Evolutionary conservation across 805 yeast genomes (phyloP), one percentile per base, ranked within the genome.

Genomic region (Wickerhamomyces ciferrii): DNA sequence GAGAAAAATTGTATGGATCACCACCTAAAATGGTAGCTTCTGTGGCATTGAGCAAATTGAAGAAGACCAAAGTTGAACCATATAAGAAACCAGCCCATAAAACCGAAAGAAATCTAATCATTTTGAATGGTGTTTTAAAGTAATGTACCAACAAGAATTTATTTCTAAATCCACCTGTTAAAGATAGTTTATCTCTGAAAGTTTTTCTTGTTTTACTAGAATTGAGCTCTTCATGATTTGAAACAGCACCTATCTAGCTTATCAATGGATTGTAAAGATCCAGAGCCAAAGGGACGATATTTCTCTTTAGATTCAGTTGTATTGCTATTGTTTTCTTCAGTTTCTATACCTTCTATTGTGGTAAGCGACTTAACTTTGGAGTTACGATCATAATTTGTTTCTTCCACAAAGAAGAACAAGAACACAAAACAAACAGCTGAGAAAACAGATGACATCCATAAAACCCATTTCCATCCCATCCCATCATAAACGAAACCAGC

Each of bases 81-180:
- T 76, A 76, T 19, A 71, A 60, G 51, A 78, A 68, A 1, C 84
- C 84, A n/a, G 78, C 72, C 72, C 79, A 83, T n/a, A 79, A 56
- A 3, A 82, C 79, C 15, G 75, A 68, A 3, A 86, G 84, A 47
- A 74, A 69, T 41, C 67, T 67, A 4, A 68, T 60, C 70, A 72
- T 69, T 39, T 59, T 58, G 49, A 68, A 64, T 2, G 75, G 74
- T 25, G 69, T 75, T 43, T 56, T 50, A 49, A 67, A 51, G 54
- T 56, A 63, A 48, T 58, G 61, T 19, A 52, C 59, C 20, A 64
- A 51, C 39, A 65, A 42, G 53, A 66, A 62, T 39, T 58, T 53
- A 43, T 66, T 50, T 56, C 55, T 48, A 14, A 52, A 64, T 51
- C 68, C 80, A 53, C 53, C 61, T 40, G 71, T 72, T 47, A 63